A percentile compares a stretch with the other conserved stretches of the same genome.
Evolutionary conservation across 2,329 filamentous ascomycete genomes (phyloP).

Genomic region (Calcarisporium arbuscula): DNA sequence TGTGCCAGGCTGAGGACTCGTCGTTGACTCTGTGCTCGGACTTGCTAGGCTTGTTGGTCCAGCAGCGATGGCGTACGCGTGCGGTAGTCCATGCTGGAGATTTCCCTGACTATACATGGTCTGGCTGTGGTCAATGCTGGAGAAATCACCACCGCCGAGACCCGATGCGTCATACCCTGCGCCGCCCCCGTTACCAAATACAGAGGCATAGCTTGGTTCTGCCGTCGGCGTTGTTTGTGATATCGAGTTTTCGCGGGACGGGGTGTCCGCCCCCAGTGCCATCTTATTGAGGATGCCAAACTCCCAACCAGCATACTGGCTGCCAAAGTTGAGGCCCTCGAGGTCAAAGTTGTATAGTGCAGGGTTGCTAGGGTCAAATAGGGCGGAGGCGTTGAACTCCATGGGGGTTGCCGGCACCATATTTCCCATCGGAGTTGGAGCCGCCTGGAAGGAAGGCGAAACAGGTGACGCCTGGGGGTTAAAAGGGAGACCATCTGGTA

Average conservation of each 20-base stretch:
- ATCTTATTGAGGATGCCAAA: constrained; percentile 96
- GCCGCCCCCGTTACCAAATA: constrained; percentile 46
- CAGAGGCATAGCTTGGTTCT: constrained; percentile 34
- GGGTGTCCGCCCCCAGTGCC: constrained; percentile 68
- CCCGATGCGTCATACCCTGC: constrained; percentile 37
- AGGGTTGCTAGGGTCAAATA: constrained; percentile 89
- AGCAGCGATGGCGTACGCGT: constrained; percentile 59
- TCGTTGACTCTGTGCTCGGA: constrained; percentile 57
- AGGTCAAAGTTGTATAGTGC: constrained; percentile 94
- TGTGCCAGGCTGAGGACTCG: constrained; percentile 51
- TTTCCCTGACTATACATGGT: constrained; percentile 51
- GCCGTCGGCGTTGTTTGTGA: constrained; percentile 32
- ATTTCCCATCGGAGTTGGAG: constrained; percentile 42
- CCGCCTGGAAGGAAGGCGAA: constrained; percentile 62
- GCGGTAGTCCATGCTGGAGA: constrained; percentile 55
- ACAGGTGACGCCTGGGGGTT: constrained; percentile 65
- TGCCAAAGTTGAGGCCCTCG: constrained; percentile 81
- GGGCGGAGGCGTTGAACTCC: constrained; percentile 49
- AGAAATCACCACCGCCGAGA: constrained; percentile 47
- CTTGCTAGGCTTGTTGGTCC: constrained; percentile 57
- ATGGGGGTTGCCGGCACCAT: constrained; percentile 45
- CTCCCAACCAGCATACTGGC: constrained; percentile 90
- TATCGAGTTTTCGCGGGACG: constrained; percentile 57
- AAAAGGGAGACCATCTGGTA: constrained; percentile 49
- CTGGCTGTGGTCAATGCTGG: constrained; percentile 42